Evolutionary conservation across 2,329 filamentous ascomycete species (phyloP).

Genomic region (Trichoderma endophyticum): DNA sequence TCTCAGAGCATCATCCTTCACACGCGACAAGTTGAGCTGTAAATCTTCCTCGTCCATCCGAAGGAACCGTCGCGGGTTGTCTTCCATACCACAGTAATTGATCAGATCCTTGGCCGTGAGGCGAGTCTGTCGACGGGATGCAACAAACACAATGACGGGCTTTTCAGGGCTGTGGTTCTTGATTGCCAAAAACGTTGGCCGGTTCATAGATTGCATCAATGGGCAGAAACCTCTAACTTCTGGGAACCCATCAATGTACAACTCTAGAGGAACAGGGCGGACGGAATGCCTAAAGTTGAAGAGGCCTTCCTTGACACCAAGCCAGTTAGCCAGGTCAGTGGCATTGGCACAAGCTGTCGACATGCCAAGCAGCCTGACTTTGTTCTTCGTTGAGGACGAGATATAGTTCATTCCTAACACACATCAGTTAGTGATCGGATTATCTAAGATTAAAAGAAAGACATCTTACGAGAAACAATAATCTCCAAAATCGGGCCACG

Average conservation of each 20-base stretch:
- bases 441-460: not conserved
- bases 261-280: constrained; percentile 89
- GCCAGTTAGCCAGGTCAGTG: constrained; percentile 89
- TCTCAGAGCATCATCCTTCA: constrained; percentile 88
- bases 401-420: constrained; percentile 98
- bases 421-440: not conserved
- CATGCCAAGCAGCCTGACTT: constrained; percentile 94
- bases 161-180: constrained; percentile 96
- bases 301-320: constrained; percentile 90
- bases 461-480: constrained; percentile 66
- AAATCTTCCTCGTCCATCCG: constrained; percentile 94
- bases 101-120: constrained; percentile 95
- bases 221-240: constrained; percentile 94
- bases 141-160: constrained; percentile 97
- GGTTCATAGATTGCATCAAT: constrained; percentile 98
- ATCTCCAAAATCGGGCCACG: constrained; percentile 97
- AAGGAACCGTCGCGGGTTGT: constrained; percentile 90
- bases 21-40: constrained; percentile 77
- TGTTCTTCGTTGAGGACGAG: constrained; percentile 83
- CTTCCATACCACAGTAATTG: constrained; percentile 97
- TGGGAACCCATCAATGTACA: constrained; percentile 96
- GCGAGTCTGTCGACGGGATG: constrained; percentile 89
- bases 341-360: constrained; percentile 98
- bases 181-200: constrained; percentile 92
- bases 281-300: constrained; percentile 99